phyloP scores from a whole-genome alignment of 1,284 basidiomycete genomes.

The Exsudoporus floridanus region DNA sequence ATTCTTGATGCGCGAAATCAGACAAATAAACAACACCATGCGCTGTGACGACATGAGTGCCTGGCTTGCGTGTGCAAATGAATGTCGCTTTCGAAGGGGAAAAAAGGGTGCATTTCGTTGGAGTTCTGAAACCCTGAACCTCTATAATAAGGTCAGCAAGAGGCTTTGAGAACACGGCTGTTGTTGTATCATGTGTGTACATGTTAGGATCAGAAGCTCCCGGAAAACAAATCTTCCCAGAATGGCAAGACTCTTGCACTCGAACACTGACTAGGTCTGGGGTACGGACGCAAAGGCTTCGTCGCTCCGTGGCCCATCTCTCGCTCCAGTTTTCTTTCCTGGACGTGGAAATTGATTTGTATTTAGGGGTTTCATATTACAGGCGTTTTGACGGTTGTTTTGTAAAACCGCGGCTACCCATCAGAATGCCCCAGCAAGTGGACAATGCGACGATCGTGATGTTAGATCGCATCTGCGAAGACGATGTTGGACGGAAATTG shows the following conservation, averaged over 20 bases:
- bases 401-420: background rate
- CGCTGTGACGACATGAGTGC: constrained; percentile 21
- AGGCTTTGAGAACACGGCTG: background rate
- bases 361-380: background rate
- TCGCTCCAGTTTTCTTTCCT: constrained; percentile 1
- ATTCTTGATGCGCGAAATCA: constrained; percentile 14
- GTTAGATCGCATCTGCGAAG: constrained; percentile 36
- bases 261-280: constrained; percentile 6
- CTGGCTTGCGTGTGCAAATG: constrained; percentile 1
- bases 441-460: constrained; percentile 40
- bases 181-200: constrained; percentile 24
- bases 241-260: constrained; percentile 10
- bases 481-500: constrained; percentile 44
- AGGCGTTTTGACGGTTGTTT: background rate
- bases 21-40: constrained; percentile 9
- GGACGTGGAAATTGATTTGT: background rate
- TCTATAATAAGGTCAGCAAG: background rate
- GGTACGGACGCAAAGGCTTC: background rate
- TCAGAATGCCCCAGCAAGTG: constrained; percentile 38
- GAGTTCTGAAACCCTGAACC: background rate
- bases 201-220: constrained; percentile 31
- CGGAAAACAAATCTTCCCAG: constrained; percentile 22
- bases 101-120: background rate
- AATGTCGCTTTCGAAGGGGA: background rate
- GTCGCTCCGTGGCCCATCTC: background rate